phyloP scores from a whole-genome alignment of 2,329 filamentous ascomycete genomes.

The Neocucurbitaria cava region DNA sequence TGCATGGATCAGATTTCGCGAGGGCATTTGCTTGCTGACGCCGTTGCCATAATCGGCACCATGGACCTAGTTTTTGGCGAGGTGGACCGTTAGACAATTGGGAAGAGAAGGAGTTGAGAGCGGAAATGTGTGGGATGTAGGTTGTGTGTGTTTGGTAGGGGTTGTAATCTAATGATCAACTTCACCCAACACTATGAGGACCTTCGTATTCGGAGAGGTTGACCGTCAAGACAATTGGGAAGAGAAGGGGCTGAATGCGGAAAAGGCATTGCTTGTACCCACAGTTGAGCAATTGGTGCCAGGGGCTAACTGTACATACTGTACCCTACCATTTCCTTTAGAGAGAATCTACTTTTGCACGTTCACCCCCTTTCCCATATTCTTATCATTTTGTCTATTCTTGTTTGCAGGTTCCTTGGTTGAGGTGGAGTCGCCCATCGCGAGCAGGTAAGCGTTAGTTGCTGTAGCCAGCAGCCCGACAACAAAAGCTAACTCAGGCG shows the following conservation, averaged over 20 bases:
- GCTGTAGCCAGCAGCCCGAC: neutral
- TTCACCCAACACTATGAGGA: too few relatives aligned
- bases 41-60: slow-evolving; percentile 86
- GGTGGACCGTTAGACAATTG: slow-evolving; percentile 13
- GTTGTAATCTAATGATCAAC: too few relatives aligned
- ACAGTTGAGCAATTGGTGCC: neutral
- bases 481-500: neutral
- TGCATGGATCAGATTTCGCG: slow-evolving; percentile 93
- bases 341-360: slow-evolving; percentile 25
- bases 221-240: slow-evolving; percentile 13
- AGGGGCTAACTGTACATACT: slow-evolving; percentile 33
- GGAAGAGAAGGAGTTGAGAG: neutral
- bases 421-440: neutral
- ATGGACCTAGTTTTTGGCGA: slow-evolving; percentile 51
- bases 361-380: slow-evolving; percentile 3
- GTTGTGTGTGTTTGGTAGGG: too few relatives aligned
- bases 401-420: neutral
- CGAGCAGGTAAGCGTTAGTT: neutral
- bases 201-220: too few relatives aligned
- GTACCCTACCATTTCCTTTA: slow-evolving; percentile 27
- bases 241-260: neutral
- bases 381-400: neutral
- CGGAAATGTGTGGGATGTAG: too few relatives aligned
- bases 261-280: slow-evolving; percentile 8
- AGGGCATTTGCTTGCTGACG: slow-evolving; percentile 93